Base-by-base conservation (phyloP, 1,139 yeast genomes). In the Geotrichum fermentans region DNA sequence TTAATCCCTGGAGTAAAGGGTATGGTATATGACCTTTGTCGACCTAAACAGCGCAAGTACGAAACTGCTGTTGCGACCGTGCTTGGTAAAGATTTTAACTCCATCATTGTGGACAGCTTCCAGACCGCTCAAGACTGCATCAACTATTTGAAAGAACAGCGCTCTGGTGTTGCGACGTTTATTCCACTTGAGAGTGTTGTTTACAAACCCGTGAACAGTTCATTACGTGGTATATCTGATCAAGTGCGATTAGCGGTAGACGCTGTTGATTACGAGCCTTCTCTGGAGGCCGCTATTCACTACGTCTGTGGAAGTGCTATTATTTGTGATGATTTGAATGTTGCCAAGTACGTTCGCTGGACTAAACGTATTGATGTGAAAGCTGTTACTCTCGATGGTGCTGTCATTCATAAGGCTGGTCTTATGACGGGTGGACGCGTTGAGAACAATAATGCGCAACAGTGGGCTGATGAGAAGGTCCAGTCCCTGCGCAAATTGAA, bases 341-440 rank as follows among this genome's bases (percentile, higher is more conserved):
- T 77, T 18, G 97, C 98, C 1, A 77, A 83, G 59, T 70, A 73
- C 2, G 70, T 92, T 51, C 81, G 86, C 61, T 88, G 96, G 95
- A 74, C 75, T 21, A 67, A 68, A 35, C 71, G 73, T 3, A 64
- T 87, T 20, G 77, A 75, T 33, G 81, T 79, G 47, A 88, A 84
- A 62, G 74, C 86, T 41, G 95, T 90, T 1, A 79, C 96, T 0
- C 61, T 87, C 8, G 89, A 88, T 45, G 98, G 98, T 0, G 79
- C 95, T 0, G 73, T 89, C 30, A 85, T 92, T 49, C 92, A 88
- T 62, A 80, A 79, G 59, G 82, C 92, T 10, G 96, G 96, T 7
- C 72, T 89, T 42, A 87, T 92, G 95, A 85, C 97, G 13, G 97
- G 97, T 67, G 97, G 97, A 56, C 58, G 61, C 7, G 55, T 62